A percentile compares a stretch with the other conserved stretches of the same genome.
Conservation (phyloP, 2,329 filamentous ascomycete genomes). For the Tolypocladium paradoxum region DNA sequence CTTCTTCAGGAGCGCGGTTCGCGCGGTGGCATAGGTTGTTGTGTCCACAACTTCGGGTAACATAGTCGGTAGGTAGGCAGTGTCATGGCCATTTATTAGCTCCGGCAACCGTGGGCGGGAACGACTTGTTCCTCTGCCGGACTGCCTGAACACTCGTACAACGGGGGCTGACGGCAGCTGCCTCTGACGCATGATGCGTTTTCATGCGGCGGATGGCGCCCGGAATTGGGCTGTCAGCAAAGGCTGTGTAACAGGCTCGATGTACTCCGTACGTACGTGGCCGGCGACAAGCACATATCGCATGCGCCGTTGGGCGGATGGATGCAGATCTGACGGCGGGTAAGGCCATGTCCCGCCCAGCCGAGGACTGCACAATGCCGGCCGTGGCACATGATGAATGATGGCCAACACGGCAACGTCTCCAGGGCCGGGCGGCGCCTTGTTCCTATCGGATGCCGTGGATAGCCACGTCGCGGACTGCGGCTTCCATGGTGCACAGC, state of each 20-base stretch:
- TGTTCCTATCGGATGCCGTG: slow-evolving; percentile 1
- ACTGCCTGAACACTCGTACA: neutral
- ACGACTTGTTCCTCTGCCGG: neutral
- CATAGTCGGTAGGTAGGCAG: no score
- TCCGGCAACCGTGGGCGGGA: neutral
- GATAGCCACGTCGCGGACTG: neutral
- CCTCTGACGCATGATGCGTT: neutral
- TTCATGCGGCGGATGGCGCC: neutral
- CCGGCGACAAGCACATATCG: neutral
- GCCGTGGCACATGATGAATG: neutral
- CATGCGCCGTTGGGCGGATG: neutral
- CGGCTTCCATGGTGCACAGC: slow-evolving; percentile 1
- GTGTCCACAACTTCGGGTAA: no score
- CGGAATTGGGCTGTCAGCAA: slow-evolving; percentile 2
- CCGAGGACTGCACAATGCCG: neutral
- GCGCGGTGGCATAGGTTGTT: neutral
- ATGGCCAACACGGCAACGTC: neutral
- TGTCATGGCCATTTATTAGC: neutral
- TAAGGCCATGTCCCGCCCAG: neutral
- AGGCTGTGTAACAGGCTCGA: neutral
- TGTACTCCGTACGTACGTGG: neutral
- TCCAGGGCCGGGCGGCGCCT: neutral
- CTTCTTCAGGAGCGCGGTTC: neutral
- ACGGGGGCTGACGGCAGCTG: neutral
- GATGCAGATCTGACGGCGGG: slow-evolving; percentile 4